These are phyloP conservation scores for Podaxis sp. DNA, from an alignment of 768 basidiomycete species.

Conservation along the genomic window DNA sequence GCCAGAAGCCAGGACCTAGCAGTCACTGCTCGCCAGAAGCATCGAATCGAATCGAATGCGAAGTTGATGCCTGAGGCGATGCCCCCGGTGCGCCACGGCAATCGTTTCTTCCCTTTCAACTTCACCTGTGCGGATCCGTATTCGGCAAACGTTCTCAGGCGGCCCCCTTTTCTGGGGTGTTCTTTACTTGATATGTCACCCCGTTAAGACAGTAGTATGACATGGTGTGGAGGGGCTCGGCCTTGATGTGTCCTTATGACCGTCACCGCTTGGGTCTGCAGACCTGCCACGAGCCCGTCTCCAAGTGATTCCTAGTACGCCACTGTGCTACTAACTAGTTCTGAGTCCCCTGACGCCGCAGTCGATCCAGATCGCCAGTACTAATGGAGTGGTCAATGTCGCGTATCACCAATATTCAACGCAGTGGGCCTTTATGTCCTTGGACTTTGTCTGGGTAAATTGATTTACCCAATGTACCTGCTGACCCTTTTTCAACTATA, in stretches of 20 bases:
- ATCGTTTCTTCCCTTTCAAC: not conserved
- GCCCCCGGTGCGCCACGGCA: constrained; percentile 7
- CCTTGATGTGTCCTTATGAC: constrained; percentile 3
- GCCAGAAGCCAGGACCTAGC: not conserved
- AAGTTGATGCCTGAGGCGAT: constrained; percentile 3
- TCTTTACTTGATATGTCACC: not conserved
- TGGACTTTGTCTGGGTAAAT: too few relatives aligned
- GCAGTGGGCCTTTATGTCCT: too few relatives aligned
- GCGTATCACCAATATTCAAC: too few relatives aligned
- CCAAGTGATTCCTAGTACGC: not conserved
- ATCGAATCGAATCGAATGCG: not conserved
- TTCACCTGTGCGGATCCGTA: not conserved
- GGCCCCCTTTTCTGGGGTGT: not conserved
- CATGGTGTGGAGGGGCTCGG: not conserved
- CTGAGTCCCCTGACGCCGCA: not conserved
- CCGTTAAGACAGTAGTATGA: not conserved
- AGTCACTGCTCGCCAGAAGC: not conserved
- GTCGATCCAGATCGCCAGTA: too few relatives aligned
- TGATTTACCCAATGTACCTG: too few relatives aligned
- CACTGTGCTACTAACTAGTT: not conserved
- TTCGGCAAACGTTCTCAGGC: not conserved
- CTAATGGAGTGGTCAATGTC: too few relatives aligned
- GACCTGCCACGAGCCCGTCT: not conserved
- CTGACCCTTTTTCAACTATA: too few relatives aligned
- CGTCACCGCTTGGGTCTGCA: not conserved